A percentile compares a stretch with the other conserved stretches of the same genome.
Conservation (phyloP, 129 eudicot genomes). For the Tagetes erecta region DNA sequence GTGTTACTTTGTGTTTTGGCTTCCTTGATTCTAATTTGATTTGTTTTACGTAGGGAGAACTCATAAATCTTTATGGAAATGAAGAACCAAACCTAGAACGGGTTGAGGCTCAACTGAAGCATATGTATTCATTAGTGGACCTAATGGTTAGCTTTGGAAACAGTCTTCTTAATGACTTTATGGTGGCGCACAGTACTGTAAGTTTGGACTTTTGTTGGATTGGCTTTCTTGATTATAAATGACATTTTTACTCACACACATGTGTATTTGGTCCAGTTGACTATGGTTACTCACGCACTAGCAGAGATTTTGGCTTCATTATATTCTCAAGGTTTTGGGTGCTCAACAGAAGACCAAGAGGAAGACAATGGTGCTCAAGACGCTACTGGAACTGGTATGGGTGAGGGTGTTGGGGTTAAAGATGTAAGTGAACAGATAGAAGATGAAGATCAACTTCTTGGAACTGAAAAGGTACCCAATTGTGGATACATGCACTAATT, state of each 20-base stretch:
- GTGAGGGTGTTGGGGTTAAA: conserved; percentile 80
- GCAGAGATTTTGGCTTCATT: conserved; percentile 67
- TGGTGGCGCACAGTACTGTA: conserved; percentile 69
- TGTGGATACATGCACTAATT: neutral
- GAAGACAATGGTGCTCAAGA: conserved; percentile 56
- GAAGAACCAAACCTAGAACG: conserved; percentile 22
- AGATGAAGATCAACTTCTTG: conserved; percentile 93
- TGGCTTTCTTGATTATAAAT: neutral
- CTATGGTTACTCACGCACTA: conserved; percentile 59
- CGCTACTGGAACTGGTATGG: conserved; percentile 87
- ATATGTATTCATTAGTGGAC: conserved; percentile 52
- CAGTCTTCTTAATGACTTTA: conserved; percentile 71
- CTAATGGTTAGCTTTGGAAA: conserved; percentile 53
- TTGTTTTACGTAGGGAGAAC: conserved; percentile 48
- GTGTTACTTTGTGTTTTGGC: neutral
- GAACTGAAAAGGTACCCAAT: conserved; percentile 63
- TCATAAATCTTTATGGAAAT: conserved; percentile 36
- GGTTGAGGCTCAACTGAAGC: conserved; percentile 51
- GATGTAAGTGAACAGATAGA: conserved; percentile 92
- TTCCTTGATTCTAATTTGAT: neutral
- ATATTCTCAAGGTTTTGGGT: conserved; percentile 77
- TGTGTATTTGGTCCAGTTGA: conserved; percentile 45
- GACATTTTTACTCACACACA: too few species aligned
- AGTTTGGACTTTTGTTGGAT: conserved; percentile 28
- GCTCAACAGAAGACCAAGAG: conserved; percentile 47